phyloP scores from a whole-genome alignment of 2,329 filamentous ascomycete genomes.

The Sporothrix phasma region DNA sequence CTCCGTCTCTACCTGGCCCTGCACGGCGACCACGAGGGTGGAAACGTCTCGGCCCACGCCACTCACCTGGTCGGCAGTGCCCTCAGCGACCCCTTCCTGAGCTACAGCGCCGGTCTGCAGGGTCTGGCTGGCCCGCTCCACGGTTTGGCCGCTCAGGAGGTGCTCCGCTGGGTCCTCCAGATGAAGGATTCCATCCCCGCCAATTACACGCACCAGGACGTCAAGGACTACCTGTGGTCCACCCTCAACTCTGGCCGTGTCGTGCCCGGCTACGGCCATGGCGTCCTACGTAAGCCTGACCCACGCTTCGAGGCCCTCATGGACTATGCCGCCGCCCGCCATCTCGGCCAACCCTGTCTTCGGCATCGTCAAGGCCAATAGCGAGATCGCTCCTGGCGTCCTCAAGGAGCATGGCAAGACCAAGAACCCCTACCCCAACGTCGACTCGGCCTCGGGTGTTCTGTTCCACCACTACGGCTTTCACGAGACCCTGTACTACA shows the following conservation, averaged over 20 bases:
- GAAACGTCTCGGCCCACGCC: conserved; percentile 91
- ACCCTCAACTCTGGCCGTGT: conserved; percentile 91
- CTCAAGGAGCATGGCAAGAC: conserved; percentile 95
- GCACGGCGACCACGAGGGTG: conserved; percentile 96
- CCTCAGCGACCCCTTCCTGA: conserved; percentile 88
- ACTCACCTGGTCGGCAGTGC: conserved; percentile 94
- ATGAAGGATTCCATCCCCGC: conserved; percentile 85
- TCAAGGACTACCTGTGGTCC: conserved; percentile 83
- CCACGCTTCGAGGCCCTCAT: conserved; percentile 94
- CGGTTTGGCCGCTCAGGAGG: conserved; percentile 88
- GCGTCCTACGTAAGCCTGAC: conserved; percentile 91
- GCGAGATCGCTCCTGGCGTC: conserved; percentile 79
- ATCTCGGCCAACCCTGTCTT: conserved; percentile 85
- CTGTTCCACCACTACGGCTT: conserved; percentile 98
- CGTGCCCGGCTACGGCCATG: conserved; percentile 90
- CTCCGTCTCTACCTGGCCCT: conserved; percentile 89
- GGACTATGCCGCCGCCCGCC: conserved; percentile 81
- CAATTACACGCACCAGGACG: conserved; percentile 67
- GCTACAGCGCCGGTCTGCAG: conserved; percentile 90
- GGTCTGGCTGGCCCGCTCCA: conserved; percentile 91
- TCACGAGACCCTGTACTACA: conserved; percentile 93
- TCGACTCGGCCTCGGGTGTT: conserved; percentile 86
- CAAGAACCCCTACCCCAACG: conserved; percentile 96
- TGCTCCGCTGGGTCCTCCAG: conserved; percentile 89
- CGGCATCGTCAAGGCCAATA: conserved; percentile 88